Percentiles rank a stretch among this genome's conserved stretches.
These are phyloP conservation scores for Candida stauntonica DNA, from an alignment of 805 yeast species.

Conservation along the genomic window DNA sequence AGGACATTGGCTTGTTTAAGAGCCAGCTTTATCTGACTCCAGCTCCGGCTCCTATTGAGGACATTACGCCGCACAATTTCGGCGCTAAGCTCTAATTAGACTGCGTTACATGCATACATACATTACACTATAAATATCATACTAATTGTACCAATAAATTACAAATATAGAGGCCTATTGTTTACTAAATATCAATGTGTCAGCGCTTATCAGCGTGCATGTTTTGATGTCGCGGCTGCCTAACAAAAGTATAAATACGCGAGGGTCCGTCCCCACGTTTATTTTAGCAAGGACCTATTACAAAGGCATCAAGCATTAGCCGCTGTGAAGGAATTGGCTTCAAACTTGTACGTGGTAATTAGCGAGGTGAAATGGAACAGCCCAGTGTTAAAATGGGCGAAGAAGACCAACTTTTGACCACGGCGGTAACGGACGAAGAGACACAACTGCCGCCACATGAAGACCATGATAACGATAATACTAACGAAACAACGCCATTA, in stretches of 20 bases:
- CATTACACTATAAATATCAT: too few species aligned
- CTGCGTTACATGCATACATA: too few species aligned
- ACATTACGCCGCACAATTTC: conserved; percentile 22
- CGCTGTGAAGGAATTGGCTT: not conserved
- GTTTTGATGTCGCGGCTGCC: not conserved
- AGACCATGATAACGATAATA: not conserved
- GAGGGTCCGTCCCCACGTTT: not conserved
- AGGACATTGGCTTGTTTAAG: conserved; percentile 52
- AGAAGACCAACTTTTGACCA: not conserved
- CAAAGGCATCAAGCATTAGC: not conserved
- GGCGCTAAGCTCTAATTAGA: conserved; percentile 17
- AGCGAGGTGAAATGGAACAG: not conserved
- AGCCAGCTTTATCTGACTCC: conserved; percentile 48
- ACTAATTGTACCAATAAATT: too few species aligned
- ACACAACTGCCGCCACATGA: too few species aligned
- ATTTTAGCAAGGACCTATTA: not conserved
- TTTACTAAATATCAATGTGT: not conserved
- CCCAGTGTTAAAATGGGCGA: not conserved
- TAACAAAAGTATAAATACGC: not conserved
- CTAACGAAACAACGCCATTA: conserved; percentile 1
- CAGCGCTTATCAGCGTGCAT: not conserved
- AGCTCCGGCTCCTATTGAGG: conserved; percentile 52
- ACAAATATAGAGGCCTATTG: not conserved
- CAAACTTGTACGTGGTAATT: not conserved
- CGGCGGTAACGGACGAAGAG: not conserved